Conservation (phyloP, 2,329 filamentous ascomycete genomes). For the Aureobasidium sp. region DNA sequence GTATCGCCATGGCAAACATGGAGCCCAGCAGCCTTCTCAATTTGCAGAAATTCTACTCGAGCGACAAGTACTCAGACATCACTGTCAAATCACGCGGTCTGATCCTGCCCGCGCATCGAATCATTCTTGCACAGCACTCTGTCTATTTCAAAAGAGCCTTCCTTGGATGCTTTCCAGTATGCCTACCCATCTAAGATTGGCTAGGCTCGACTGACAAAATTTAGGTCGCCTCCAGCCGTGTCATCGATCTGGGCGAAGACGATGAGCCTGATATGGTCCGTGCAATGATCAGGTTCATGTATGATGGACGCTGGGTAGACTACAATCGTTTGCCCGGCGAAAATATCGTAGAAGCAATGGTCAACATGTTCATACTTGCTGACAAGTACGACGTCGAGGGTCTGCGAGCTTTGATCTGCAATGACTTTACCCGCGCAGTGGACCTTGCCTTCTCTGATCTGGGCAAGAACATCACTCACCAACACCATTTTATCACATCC, state of each 20-base stretch:
- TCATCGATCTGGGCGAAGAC: not conserved
- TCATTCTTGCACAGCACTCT: not conserved
- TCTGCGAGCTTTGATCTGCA: not conserved
- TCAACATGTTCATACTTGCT: not conserved
- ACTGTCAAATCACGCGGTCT: not conserved
- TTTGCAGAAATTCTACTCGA: not conserved
- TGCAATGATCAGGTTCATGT: not conserved
- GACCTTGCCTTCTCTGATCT: no score
- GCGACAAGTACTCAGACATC: not conserved
- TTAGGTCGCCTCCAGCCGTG: not conserved
- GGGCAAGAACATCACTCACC: no score
- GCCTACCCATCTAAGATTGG: not conserved
- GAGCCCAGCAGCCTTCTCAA: not conserved
- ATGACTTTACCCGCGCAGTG: not conserved
- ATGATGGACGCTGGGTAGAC: not conserved
- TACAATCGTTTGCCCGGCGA: not conserved
- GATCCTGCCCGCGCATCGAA: not conserved
- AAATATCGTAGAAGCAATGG: not conserved
- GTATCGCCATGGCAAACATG: not conserved
- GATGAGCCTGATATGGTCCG: not conserved
- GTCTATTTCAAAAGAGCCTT: not conserved
- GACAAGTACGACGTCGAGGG: not conserved
- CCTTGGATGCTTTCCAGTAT: not conserved
- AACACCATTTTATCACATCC: not conserved
- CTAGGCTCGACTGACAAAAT: not conserved